Evolutionary conservation across 495 filamentous ascomycete genomes (phyloP).

Genomic region (Xylaria sp.): DNA sequence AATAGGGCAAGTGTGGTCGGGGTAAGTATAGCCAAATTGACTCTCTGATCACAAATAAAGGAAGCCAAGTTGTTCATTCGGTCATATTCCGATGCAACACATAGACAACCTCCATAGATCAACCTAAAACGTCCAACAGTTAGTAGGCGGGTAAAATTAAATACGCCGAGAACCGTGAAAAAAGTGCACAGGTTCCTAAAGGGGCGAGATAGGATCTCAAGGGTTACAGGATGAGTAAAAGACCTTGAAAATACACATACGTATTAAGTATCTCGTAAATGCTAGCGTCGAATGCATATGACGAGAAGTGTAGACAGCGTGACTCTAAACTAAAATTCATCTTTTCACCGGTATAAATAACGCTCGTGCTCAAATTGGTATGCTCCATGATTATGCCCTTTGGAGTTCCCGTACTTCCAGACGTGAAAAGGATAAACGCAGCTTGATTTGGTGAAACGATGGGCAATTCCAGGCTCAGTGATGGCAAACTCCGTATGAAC

Average conservation of each 20-base stretch:
- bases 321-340: slow-evolving; percentile 24
- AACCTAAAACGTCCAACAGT: slow-evolving; percentile 49
- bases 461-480: background rate
- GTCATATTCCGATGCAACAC: slow-evolving; percentile 46
- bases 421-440: slow-evolving; percentile 50
- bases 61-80: slow-evolving; percentile 40
- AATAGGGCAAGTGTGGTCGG: slow-evolving; percentile 45
- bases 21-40: slow-evolving; percentile 43
- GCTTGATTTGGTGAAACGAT: slow-evolving; percentile 18
- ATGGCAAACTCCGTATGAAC: background rate
- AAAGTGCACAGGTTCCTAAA: too few relatives aligned
- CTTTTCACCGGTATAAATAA: background rate
- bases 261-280: slow-evolving; percentile 58
- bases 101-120: slow-evolving; percentile 49
- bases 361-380: slow-evolving; percentile 11
- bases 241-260: background rate
- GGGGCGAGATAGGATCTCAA: background rate
- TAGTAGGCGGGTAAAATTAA: background rate
- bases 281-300: slow-evolving; percentile 66
- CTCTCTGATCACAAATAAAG: slow-evolving; percentile 33
- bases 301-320: slow-evolving; percentile 62
- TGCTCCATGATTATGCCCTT: slow-evolving; percentile 52
- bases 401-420: slow-evolving; percentile 50
- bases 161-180: too few relatives aligned
- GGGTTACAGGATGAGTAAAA: background rate